Base-by-base conservation (phyloP, 2,329 filamentous ascomycete species). In the Pseudocercospora cruenta region DNA sequence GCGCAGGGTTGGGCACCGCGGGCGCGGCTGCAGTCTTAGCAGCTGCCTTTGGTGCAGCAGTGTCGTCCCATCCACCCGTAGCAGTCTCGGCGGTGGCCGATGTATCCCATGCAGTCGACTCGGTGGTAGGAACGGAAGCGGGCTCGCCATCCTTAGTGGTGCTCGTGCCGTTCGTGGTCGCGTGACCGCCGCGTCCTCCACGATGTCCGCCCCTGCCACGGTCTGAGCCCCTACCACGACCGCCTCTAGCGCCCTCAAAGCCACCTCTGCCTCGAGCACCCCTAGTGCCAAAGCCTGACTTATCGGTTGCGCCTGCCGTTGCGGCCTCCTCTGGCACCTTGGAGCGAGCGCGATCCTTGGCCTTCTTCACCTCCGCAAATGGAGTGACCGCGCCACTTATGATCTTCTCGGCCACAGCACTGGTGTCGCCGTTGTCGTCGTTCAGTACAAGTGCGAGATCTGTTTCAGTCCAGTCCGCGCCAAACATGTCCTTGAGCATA, bases 391-490 rank as follows among this genome's bases (percentile, higher is more conserved):
- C 87, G 75, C 92, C 92, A 80, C 94, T 90, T 74, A 90, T 88
- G 79, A 95, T 94, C 80, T 89, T 89, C 75, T 91, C 89, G 77
- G 92, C 91, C 71, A 91, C 88, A 74, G 87, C 82, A 73, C 91
- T 87, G 75, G 93, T 84, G 80, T 85, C 91, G 74, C 91, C 92
- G 74, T 92, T 87, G 64, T 90, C 91, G 84, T 99, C 95, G 80
- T 96, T 89, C 67, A 99, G 86, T 69, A 94, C 94, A 79, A 95
- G 95, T 70, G 98, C 88, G 70, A 98, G 88, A 80, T 98, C 94
- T 80, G 94, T 92, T 77, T 97, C 92, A 74, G 93, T 94, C 95
- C 94, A 98, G 80, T 93, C 91, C 67, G 92, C 89, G n/a, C 39
- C 39, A 83, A 97, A 97, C 83, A 98, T 90, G 80, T 97, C 94